These are phyloP conservation scores for Syncephalastrum racemosum DNA, from an alignment of 371 early-diverging fungal genomes.

Conservation along the genomic window DNA sequence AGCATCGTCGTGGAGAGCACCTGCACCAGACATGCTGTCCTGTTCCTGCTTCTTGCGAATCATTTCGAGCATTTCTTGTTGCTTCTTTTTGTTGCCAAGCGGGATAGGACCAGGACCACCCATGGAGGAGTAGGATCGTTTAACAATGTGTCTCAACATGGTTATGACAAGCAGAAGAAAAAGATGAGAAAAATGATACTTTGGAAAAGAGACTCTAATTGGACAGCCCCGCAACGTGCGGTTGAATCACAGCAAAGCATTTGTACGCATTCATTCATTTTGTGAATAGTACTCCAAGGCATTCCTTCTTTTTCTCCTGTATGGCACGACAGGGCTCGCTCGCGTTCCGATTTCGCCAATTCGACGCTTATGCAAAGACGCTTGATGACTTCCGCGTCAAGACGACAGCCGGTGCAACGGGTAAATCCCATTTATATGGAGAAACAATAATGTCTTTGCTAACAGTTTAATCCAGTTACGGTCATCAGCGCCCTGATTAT, in stretches of 20 bases:
- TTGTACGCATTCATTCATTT: background rate
- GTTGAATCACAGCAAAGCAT: background rate
- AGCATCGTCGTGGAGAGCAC: conserved; percentile 62
- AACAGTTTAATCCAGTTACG: conserved; percentile 60
- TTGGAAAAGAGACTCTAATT: background rate
- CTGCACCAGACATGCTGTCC: conserved; percentile 29
- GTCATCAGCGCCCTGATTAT: conserved; percentile 76
- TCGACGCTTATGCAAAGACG: conserved; percentile 96
- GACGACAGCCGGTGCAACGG: conserved; percentile 82
- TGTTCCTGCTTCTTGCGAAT: conserved; percentile 51
- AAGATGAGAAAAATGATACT: background rate
- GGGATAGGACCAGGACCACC: conserved; percentile 73
- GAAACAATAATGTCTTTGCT: background rate
- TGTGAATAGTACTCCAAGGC: too few species aligned
- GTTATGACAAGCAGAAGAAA: background rate
- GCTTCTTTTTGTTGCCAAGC: conserved; percentile 66
- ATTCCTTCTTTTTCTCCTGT: too few species aligned
- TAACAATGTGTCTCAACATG: conserved; percentile 18
- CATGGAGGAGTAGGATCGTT: conserved; percentile 36
- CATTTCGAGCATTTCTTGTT: conserved; percentile 74
- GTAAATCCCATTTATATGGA: conserved; percentile 37
- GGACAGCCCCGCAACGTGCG: background rate
- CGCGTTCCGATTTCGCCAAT: conserved; percentile 55
- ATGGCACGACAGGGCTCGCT: conserved; percentile 42
- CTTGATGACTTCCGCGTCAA: conserved; percentile 93